Conservation (phyloP, 208 protist genomes). For the Acanthamoeba lenticulata region DNA sequence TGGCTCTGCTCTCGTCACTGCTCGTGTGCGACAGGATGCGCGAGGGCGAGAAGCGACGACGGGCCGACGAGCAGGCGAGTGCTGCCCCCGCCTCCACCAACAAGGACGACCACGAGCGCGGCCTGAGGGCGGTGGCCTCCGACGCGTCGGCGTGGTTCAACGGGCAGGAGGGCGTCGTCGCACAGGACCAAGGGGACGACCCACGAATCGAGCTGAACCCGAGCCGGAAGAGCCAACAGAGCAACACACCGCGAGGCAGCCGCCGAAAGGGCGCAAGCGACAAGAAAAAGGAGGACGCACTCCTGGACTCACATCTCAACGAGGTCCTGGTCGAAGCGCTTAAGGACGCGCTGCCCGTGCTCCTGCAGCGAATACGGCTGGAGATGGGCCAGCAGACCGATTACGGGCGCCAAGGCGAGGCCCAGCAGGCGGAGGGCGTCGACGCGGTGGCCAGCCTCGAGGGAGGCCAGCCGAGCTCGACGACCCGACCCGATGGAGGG, state of each 20-base stretch:
- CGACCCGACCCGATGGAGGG: too few relatives aligned
- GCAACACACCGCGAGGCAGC: not conserved
- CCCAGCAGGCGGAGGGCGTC: not conserved
- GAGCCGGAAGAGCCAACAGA: not conserved
- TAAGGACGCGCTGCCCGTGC: not conserved
- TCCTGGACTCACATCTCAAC: not conserved
- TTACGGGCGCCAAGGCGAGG: not conserved
- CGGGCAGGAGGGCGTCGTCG: too few relatives aligned
- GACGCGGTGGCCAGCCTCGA: too few relatives aligned
- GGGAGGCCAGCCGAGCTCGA: too few relatives aligned
- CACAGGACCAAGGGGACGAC: too few relatives aligned
- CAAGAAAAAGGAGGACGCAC: too few relatives aligned
- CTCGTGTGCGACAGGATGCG: slow-evolving; percentile 10
- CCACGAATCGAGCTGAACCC: not conserved
- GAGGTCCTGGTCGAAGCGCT: not conserved
- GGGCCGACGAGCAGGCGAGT: not conserved
- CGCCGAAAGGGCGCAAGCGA: not conserved
- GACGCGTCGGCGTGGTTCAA: too few relatives aligned
- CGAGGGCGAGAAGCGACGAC: not conserved
- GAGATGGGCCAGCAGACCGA: not conserved
- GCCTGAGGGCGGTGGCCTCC: too few relatives aligned
- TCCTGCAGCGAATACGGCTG: not conserved
- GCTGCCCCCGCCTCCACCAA: too few relatives aligned
- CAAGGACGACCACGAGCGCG: too few relatives aligned
- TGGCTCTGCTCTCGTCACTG: slow-evolving; percentile 10